phyloP scores from a whole-genome alignment of 495 filamentous ascomycete species.

The Apodospora peruviana region DNA sequence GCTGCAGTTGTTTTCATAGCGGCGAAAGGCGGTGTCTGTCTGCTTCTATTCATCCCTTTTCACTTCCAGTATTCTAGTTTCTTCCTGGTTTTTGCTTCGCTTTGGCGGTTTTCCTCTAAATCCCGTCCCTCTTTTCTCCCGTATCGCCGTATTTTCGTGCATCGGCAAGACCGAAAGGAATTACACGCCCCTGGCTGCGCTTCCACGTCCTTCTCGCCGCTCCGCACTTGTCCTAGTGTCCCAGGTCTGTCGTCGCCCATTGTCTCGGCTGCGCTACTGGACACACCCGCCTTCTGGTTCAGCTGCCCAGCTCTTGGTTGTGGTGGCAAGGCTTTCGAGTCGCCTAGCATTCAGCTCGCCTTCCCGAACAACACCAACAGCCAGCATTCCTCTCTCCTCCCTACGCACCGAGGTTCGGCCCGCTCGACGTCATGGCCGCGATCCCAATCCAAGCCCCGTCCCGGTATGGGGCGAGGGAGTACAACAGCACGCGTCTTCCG shows the following conservation, averaged over 20 bases:
- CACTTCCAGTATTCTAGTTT: background rate
- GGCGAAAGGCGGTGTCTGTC: background rate
- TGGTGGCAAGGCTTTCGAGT: conserved; percentile 1
- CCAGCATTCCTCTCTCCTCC: background rate
- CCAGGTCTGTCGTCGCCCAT: background rate
- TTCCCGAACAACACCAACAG: background rate
- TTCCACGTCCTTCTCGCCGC: background rate
- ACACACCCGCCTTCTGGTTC: background rate
- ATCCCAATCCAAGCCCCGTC: conserved; percentile 21
- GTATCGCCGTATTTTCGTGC: background rate
- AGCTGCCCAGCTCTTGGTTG: background rate
- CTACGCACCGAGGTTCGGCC: background rate
- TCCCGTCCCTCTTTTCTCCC: background rate
- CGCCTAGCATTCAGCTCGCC: background rate
- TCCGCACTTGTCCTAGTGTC: background rate
- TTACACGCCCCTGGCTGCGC: background rate
- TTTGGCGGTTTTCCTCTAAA: background rate
- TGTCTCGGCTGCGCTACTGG: background rate
- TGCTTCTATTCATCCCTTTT: background rate
- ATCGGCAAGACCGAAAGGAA: conserved; percentile 2
- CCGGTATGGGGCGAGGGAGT: conserved; percentile 15
- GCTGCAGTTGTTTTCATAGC: background rate
- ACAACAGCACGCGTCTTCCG: conserved; percentile 17
- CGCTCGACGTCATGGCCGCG: conserved; percentile 17
- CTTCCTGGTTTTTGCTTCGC: background rate